Conservation (phyloP, 2,329 filamentous ascomycete genomes). For the Cladosporium velox region DNA sequence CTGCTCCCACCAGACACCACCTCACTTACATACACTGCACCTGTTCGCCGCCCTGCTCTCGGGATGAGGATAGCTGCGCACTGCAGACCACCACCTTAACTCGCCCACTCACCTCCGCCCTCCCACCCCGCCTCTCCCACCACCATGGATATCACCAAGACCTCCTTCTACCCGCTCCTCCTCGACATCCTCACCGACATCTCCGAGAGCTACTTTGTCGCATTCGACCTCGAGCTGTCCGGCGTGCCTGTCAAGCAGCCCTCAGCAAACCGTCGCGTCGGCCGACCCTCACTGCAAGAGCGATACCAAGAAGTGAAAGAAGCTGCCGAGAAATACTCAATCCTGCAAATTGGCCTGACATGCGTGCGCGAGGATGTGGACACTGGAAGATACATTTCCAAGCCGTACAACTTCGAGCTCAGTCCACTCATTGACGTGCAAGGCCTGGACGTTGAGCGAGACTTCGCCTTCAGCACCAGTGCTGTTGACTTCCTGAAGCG, state of each 20-base stretch:
- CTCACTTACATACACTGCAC: background rate
- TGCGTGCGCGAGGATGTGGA: conserved; percentile 60
- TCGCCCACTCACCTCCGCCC: background rate
- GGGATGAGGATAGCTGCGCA: conserved; percentile 14
- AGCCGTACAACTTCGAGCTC: conserved; percentile 66
- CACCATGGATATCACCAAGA: conserved; percentile 59
- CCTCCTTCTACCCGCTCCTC: conserved; percentile 53
- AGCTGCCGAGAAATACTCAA: conserved; percentile 63
- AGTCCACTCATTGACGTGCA: conserved; percentile 56
- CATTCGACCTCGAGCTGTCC: conserved; percentile 68
- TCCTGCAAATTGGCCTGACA: conserved; percentile 68
- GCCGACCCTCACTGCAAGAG: conserved; percentile 55
- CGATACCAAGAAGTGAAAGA: conserved; percentile 62
- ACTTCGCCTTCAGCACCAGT: conserved; percentile 56
- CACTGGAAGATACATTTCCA: conserved; percentile 58
- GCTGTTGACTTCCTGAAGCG: conserved; percentile 63
- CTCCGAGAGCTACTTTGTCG: conserved; percentile 61
- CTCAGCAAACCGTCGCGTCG: conserved; percentile 34
- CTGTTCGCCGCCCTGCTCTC: background rate
- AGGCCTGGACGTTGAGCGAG: conserved; percentile 60
- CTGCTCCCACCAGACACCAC: background rate
- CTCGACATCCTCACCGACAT: conserved; percentile 60
- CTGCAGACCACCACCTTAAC: conserved; percentile 13
- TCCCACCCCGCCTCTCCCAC: background rate
- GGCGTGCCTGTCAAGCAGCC: conserved; percentile 56